Evolutionary conservation across 768 basidiomycete genomes (phyloP), one percentile per base, ranked within the genome.

Genomic region (Mycena polygramma): DNA sequence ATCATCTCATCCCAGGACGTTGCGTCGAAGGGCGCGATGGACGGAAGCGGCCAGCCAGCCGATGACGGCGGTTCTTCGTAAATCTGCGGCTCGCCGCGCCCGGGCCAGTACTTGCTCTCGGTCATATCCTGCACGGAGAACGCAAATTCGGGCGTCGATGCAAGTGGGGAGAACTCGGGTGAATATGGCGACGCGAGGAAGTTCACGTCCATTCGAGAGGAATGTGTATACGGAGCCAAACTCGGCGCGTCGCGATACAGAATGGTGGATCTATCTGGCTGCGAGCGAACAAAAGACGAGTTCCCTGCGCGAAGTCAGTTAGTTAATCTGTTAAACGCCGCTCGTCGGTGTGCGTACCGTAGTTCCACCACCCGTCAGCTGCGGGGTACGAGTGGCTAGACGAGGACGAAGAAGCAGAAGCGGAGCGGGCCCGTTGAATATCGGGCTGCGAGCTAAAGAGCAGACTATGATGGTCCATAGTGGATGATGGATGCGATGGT

Each of bases 1-100:
- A 68, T 55, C 45, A 57, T 62, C 54, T 68, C 60, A 24, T 55
- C 49, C 67, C 67, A 62, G 11, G 54, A 68, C 7, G 49, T 7
- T 11, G 60, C 9, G 45, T 66, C 65, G 10, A 65, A 57, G 45
- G 65, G 55, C 55, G 57, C 55, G 35, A 51, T 24, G 20, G 63
- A 39, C 0, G 26, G 19, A 4, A 58, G 1, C 26, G 65, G 65
- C 65, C 65, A 66, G 7, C 41, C 57, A 13, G 65, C 37, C 9
- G 65, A 66, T 6, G 49, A 17, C 17, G 45, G 46, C 10, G 45
- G 22, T 1, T 53, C 14, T 10, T 49, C 60, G 60, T 62, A 68
- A 1, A 62, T 57, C 53, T 68, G 53, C 7, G 57, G 57, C 36
- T 58, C 64, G 43, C 26, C 36, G 10, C 22, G 63, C 4, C 52